Conservation (phyloP, 441 rosid species). For the Brassica balearica region DNA sequence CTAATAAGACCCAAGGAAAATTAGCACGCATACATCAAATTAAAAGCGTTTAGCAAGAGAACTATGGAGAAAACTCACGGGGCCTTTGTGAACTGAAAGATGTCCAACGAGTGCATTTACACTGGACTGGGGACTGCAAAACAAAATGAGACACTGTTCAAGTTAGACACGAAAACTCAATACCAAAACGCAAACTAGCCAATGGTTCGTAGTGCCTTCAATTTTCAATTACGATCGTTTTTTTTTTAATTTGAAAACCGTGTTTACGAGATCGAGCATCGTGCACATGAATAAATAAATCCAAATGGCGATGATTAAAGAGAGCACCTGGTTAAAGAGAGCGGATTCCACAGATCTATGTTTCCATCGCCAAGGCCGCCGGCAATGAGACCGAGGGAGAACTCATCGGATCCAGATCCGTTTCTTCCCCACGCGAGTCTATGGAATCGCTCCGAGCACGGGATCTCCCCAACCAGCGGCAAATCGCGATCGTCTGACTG, state of each 20-base stretch:
- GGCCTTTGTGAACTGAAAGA: conserved; percentile 90
- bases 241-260: not conserved
- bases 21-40: not conserved
- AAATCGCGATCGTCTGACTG: conserved; percentile 90
- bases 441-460: conserved; percentile 93
- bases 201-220: not conserved
- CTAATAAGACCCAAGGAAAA: not conserved
- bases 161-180: conserved; percentile 26
- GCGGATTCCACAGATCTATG: conserved; percentile 93
- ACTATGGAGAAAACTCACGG: conserved; percentile 61
- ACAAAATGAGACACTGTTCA: conserved; percentile 19
- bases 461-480: conserved; percentile 74
- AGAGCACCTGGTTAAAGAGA: conserved; percentile 72
- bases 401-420: conserved; percentile 84
- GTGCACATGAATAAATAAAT: not conserved
- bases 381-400: conserved; percentile 83
- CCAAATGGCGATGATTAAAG: not conserved
- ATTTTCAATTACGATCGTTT: not conserved
- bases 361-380: conserved; percentile 97
- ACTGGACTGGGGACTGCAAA: conserved; percentile 58
- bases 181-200: conserved; percentile 4
- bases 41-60: not conserved
- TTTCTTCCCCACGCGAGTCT: conserved; percentile 92
- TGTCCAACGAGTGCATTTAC: conserved; percentile 73
- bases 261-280: not conserved